Evolutionary conservation across 345 rosid genomes (phyloP).

Genomic region (Garcia nutans): DNA sequence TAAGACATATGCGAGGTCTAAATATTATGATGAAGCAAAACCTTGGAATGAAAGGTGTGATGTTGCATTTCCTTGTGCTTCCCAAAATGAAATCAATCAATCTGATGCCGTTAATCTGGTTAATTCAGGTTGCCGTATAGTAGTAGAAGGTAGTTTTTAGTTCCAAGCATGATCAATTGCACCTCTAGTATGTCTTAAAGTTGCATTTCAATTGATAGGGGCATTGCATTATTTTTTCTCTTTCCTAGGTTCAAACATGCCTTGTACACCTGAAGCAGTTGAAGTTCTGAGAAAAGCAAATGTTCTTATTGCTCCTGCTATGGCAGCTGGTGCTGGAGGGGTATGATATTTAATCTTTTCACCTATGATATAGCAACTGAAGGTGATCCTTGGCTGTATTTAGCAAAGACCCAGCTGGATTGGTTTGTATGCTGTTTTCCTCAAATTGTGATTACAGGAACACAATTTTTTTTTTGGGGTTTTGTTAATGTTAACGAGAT

Average conservation of each 20-base stretch:
- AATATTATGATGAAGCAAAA: conserved; percentile 93
- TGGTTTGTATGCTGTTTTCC: too few relatives aligned
- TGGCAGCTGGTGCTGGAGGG: conserved; percentile 99
- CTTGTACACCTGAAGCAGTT: conserved; percentile 92
- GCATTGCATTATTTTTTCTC: conserved; percentile 6
- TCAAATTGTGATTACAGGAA: too few relatives aligned
- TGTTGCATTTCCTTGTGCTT: conserved; percentile 93
- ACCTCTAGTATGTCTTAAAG: conserved; percentile 1
- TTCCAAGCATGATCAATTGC: conserved; percentile 16
- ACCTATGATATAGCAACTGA: not conserved
- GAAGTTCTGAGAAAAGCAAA: conserved; percentile 84
- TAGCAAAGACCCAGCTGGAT: too few relatives aligned
- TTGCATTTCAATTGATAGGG: not conserved
- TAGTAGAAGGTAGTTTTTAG: conserved; percentile 75
- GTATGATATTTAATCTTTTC: conserved; percentile 40
- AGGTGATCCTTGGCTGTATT: too few relatives aligned
- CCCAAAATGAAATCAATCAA: conserved; percentile 92
- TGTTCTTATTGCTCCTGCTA: conserved; percentile 89
- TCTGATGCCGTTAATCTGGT: conserved; percentile 91
- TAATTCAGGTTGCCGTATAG: conserved; percentile 79
- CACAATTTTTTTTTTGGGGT: too few relatives aligned
- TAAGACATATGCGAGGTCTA: conserved; percentile 94
- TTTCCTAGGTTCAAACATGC: conserved; percentile 85
- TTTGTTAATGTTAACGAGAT: too few relatives aligned
- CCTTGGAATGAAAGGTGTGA: conserved; percentile 98